Conservation (phyloP, 139 green algal species). For the Chlorella sp. region DNA sequence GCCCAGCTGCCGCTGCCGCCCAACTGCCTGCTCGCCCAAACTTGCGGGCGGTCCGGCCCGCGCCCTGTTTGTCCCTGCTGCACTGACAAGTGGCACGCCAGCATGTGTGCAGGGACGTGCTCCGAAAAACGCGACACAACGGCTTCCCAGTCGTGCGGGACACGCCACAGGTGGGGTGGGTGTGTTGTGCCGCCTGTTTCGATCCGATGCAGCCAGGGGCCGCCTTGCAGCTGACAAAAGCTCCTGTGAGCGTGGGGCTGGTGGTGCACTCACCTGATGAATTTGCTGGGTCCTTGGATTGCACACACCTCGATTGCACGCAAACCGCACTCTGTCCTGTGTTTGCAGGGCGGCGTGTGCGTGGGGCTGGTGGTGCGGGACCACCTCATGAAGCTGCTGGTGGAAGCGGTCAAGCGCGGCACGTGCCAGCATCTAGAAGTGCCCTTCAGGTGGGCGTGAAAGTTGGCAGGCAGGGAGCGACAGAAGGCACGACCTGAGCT, state of each 20-base stretch:
- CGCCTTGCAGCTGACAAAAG: neutral
- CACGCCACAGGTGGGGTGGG: conserved; percentile 39
- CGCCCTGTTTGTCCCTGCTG: too few relatives aligned
- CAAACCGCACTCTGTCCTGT: neutral
- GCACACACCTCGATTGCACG: neutral
- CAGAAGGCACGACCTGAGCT: too few relatives aligned
- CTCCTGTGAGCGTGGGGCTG: conserved; percentile 70
- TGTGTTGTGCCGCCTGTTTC: too few relatives aligned
- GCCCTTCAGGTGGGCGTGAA: conserved; percentile 22
- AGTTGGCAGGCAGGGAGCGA: too few relatives aligned
- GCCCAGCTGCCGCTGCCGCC: neutral
- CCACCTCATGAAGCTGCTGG: conserved; percentile 84
- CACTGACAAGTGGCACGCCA: too few relatives aligned
- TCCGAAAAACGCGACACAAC: conserved; percentile 67
- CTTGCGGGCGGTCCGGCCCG: too few relatives aligned
- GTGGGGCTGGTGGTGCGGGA: conserved; percentile 76
- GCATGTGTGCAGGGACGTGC: conserved; percentile 41
- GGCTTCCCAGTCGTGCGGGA: conserved; percentile 73
- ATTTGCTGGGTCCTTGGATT: conserved; percentile 53
- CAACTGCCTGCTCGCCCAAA: too few relatives aligned
- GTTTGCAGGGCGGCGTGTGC: conserved; percentile 55
- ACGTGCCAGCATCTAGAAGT: conserved; percentile 53
- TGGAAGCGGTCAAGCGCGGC: conserved; percentile 51
- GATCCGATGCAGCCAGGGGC: too few relatives aligned
- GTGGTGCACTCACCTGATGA: conserved; percentile 75